These are phyloP conservation scores for Chalciporus piperatoides DNA, from an alignment of 1,284 basidiomycete genomes.

Conservation along the genomic window DNA sequence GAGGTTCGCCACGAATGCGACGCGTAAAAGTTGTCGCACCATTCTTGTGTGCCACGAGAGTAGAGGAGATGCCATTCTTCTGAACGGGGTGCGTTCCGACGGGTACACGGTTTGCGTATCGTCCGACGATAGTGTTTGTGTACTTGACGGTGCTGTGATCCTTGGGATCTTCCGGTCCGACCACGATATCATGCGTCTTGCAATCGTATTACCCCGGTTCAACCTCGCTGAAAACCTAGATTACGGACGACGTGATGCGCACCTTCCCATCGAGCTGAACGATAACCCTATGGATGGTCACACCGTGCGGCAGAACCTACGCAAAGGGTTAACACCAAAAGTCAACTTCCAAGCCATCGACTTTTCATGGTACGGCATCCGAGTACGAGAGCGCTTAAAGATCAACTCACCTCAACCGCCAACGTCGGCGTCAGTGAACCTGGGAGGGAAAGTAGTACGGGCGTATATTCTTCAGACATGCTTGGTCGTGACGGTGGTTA, in stretches of 20 bases:
- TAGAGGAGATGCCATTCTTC: constrained; percentile 48
- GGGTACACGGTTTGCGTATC: constrained; percentile 70
- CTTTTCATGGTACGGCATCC: background rate
- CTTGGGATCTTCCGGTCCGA: constrained; percentile 63
- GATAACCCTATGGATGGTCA: constrained; percentile 63
- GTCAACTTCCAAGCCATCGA: background rate
- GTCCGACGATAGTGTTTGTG: constrained; percentile 67
- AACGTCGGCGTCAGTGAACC: constrained; percentile 50
- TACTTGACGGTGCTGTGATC: constrained; percentile 62
- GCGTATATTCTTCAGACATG: constrained; percentile 46
- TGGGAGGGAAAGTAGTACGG: constrained; percentile 51
- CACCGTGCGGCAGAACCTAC: constrained; percentile 61
- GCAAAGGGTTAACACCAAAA: background rate
- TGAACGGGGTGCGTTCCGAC: constrained; percentile 51
- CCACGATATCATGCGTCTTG: constrained; percentile 70
- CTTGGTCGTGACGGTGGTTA: background rate
- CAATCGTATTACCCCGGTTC: background rate
- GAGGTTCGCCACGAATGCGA: background rate
- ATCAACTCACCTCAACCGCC: constrained; percentile 48
- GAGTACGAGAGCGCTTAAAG: background rate
- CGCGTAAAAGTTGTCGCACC: constrained; percentile 37
- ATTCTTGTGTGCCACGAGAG: constrained; percentile 49
- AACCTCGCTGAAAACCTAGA: background rate
- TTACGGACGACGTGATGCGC: constrained; percentile 14
- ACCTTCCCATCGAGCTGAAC: constrained; percentile 63